Conservation (phyloP, 768 basidiomycete genomes). For the Ramaria sp. region DNA sequence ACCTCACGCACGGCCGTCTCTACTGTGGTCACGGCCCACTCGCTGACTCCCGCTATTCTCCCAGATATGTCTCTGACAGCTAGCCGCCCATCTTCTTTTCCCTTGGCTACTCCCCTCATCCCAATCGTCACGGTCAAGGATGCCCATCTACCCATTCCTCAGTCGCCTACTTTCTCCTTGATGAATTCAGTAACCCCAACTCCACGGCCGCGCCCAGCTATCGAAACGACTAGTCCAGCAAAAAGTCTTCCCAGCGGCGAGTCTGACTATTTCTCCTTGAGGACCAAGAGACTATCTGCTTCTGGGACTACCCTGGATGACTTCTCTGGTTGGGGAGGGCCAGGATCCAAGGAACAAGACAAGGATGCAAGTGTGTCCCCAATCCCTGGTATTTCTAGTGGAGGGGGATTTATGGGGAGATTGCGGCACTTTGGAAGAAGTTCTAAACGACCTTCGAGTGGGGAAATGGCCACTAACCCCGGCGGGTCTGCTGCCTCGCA, state of each 20-base stretch:
- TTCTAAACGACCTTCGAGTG: conserved; percentile 25
- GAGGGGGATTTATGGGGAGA: conserved; percentile 65
- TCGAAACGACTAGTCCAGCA: not conserved
- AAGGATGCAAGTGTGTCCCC: conserved; percentile 23
- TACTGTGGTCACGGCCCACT: conserved; percentile 50
- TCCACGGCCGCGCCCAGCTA: not conserved
- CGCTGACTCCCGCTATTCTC: conserved; percentile 55
- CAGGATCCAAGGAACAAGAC: conserved; percentile 18
- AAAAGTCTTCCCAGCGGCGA: conserved; percentile 13
- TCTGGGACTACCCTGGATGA: conserved; percentile 27
- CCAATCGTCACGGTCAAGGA: conserved; percentile 45
- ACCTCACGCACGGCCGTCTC: conserved; percentile 16
- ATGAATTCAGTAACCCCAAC: conserved; percentile 12
- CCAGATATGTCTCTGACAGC: conserved; percentile 31
- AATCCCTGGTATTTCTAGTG: conserved; percentile 39
- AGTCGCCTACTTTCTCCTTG: conserved; percentile 25
- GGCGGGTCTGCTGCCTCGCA: conserved; percentile 12
- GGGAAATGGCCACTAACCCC: conserved; percentile 19
- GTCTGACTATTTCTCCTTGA: conserved; percentile 36
- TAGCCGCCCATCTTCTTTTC: conserved; percentile 9
- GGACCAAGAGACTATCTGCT: conserved; percentile 18
- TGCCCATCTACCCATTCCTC: conserved; percentile 28
- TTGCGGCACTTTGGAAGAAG: conserved; percentile 66
- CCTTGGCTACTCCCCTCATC: conserved; percentile 36
- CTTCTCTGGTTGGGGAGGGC: conserved; percentile 31